A percentile compares a stretch with the other conserved stretches of the same genome.
phyloP scores from a whole-genome alignment of 1,284 basidiomycete genomes.

The Tylopilus orsonianus region DNA sequence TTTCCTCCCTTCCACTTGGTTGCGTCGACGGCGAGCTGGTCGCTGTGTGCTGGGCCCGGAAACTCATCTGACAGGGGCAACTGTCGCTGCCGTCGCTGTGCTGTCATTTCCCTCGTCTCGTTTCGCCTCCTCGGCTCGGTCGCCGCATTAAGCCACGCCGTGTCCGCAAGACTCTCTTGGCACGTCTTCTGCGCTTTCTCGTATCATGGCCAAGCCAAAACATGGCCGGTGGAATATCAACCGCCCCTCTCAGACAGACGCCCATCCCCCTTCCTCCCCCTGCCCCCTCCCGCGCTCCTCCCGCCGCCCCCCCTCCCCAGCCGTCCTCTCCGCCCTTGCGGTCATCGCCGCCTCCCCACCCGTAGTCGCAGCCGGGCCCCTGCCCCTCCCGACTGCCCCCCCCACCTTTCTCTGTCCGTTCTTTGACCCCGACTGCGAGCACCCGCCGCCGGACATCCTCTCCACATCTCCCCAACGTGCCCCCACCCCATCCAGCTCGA shows the following conservation, averaged over 20 bases:
- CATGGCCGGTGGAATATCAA: slow-evolving; percentile 21
- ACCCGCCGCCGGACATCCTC: slow-evolving; percentile 6
- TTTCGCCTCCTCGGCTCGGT: slow-evolving; percentile 16
- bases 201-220: slow-evolving; percentile 38
- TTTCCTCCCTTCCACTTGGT: slow-evolving; percentile 4
- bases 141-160: slow-evolving; percentile 34
- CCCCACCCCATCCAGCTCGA: background rate
- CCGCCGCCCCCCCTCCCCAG: slow-evolving; percentile 40
- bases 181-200: slow-evolving; percentile 32
- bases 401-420: slow-evolving; percentile 64
- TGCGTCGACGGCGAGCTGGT: slow-evolving; percentile 7
- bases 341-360: slow-evolving; percentile 49
- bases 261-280: background rate
- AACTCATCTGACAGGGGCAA: background rate
- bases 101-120: background rate
- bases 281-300: slow-evolving; percentile 7
- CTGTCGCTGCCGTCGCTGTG: background rate
- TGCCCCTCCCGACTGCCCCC: slow-evolving; percentile 39
- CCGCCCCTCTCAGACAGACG: background rate
- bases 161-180: slow-evolving; percentile 38
- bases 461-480: background rate
- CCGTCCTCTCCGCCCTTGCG: slow-evolving; percentile 54
- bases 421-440: slow-evolving; percentile 31
- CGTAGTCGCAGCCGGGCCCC: slow-evolving; percentile 46
- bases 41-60: slow-evolving; percentile 6